Percentiles rank a stretch among this genome's conserved stretches.
Conservation (phyloP, 768 basidiomycete genomes). For the Holtermannia corniformis region DNA sequence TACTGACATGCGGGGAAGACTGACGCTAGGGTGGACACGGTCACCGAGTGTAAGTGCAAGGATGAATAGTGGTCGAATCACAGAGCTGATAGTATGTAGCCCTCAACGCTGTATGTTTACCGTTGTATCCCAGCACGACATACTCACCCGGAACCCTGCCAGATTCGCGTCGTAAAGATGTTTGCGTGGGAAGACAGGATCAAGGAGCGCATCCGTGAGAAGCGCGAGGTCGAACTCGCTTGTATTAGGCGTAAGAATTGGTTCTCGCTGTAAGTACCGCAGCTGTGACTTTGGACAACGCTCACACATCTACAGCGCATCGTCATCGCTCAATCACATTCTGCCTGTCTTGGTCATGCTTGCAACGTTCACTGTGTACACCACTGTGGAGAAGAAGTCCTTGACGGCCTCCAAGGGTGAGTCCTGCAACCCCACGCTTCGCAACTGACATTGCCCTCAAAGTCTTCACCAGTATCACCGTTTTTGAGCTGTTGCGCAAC, state of each 20-base stretch:
- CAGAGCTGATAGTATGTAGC: slow-evolving; percentile 38
- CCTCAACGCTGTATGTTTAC: slow-evolving; percentile 26
- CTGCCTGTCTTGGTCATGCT: slow-evolving; percentile 61
- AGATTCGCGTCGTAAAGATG: slow-evolving; percentile 58
- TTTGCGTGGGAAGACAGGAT: slow-evolving; percentile 53
- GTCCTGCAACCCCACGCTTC: neutral
- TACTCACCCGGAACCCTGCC: neutral
- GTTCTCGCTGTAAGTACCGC: slow-evolving; percentile 47
- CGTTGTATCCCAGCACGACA: slow-evolving; percentile 13
- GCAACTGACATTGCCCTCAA: neutral
- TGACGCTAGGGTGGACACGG: slow-evolving; percentile 54
- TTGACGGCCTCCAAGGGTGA: slow-evolving; percentile 41
- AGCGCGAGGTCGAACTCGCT: slow-evolving; percentile 55
- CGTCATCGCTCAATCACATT: slow-evolving; percentile 45
- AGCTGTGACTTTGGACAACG: neutral
- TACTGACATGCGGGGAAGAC: slow-evolving; percentile 40
- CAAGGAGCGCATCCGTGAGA: slow-evolving; percentile 48
- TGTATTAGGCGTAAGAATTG: slow-evolving; percentile 52
- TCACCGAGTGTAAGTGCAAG: slow-evolving; percentile 49
- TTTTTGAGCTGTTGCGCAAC: slow-evolving; percentile 55
- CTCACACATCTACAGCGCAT: slow-evolving; percentile 9
- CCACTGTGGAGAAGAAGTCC: slow-evolving; percentile 42
- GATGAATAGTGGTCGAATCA: no score
- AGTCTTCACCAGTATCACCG: slow-evolving; percentile 51
- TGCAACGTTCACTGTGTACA: slow-evolving; percentile 54